Base-by-base conservation (phyloP, 164 flowering plant species). In the Santalum album region DNA sequence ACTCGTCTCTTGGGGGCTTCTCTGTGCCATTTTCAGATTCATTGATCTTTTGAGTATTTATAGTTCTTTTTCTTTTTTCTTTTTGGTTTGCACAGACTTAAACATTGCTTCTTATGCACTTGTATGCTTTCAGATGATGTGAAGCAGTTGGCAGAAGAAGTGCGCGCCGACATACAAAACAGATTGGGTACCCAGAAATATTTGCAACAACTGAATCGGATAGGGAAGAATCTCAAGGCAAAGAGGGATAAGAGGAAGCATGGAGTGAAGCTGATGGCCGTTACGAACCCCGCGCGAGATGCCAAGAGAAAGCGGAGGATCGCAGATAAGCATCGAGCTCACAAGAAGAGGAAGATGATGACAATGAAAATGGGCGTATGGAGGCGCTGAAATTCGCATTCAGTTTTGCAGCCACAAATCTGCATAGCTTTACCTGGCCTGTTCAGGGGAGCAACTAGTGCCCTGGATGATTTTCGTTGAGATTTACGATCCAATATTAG, bases 271-370 rank as follows among this genome's bases (percentile, higher is more conserved):
- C 39, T 74, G 0, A 79, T 85, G 83, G 87, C 97, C 0, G 95
- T 85, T n/a, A 65, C 77, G 2, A 69, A 92, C 67, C 99, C 99
- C 1, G 53, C 52, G 60, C 73, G 90, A 7, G 76, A 85, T 62
- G 96, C 99, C 15, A 89, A 89, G 75, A 78, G 96, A 63, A 92
- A 92, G 69, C 55, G 76, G 38, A 75, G 79, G 55, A 49, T 80
- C 32, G 78, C 91, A 6, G 77, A 68, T 5, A 92, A 89, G 61
- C 80, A 87, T 53, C 72, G 65, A 3, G 86, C 74, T 38, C 54
- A 87, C 75, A 92, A 92, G 79, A 89, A 75, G 65, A 69, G 96
- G 71, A 92, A 78, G 75, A 72, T 89, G 1, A 83, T 74, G 82
- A 65, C 82, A 11, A 70, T 82, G 78, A 89, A 78, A 69, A 65